phyloP scores from a whole-genome alignment of 2,329 filamentous ascomycete species.

The Beauveria pseudobassiana region DNA sequence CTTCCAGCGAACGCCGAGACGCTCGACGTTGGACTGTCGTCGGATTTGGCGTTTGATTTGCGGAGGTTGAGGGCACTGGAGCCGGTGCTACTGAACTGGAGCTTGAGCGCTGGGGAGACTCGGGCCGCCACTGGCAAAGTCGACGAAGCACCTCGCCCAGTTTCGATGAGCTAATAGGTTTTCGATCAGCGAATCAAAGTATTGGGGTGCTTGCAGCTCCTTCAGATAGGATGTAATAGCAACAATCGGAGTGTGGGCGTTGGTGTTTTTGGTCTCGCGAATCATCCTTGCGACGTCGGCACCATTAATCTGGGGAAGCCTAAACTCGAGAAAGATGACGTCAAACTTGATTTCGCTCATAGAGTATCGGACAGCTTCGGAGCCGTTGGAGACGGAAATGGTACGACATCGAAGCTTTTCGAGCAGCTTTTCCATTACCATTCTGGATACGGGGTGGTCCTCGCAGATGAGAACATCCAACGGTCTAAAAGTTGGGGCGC shows the following conservation, averaged over 20 bases:
- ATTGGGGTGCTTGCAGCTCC: slow-evolving; percentile 87
- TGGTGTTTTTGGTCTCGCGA: slow-evolving; percentile 90
- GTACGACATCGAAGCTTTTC: slow-evolving; percentile 94
- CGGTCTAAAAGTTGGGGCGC: slow-evolving; percentile 72
- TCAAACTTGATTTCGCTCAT: slow-evolving; percentile 98
- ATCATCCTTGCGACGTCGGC: slow-evolving; percentile 97
- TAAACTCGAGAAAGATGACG: slow-evolving; percentile 97
- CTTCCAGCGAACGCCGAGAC: slow-evolving; percentile 64
- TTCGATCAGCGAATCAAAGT: slow-evolving; percentile 92
- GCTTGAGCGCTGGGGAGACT: slow-evolving; percentile 40
- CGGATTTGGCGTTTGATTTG: slow-evolving; percentile 50
- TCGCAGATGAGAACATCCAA: slow-evolving; percentile 94
- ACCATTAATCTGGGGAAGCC: slow-evolving; percentile 88
- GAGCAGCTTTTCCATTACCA: slow-evolving; percentile 98
- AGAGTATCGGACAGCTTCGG: slow-evolving; percentile 86
- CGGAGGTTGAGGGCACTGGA: slow-evolving; percentile 54
- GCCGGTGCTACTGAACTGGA: slow-evolving; percentile 46
- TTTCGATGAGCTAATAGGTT: slow-evolving; percentile 89
- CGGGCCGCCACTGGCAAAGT: slow-evolving; percentile 89
- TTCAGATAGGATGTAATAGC: slow-evolving; percentile 98
- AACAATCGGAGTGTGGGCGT: slow-evolving; percentile 89
- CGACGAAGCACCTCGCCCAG: slow-evolving; percentile 79
- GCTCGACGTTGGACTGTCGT: slow-evolving; percentile 78
- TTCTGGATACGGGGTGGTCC: slow-evolving; percentile 89
- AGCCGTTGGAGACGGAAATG: slow-evolving; percentile 82